Evolutionary conservation across 2,329 filamentous ascomycete species (phyloP).

Genomic region (Zasmidium cellare): DNA sequence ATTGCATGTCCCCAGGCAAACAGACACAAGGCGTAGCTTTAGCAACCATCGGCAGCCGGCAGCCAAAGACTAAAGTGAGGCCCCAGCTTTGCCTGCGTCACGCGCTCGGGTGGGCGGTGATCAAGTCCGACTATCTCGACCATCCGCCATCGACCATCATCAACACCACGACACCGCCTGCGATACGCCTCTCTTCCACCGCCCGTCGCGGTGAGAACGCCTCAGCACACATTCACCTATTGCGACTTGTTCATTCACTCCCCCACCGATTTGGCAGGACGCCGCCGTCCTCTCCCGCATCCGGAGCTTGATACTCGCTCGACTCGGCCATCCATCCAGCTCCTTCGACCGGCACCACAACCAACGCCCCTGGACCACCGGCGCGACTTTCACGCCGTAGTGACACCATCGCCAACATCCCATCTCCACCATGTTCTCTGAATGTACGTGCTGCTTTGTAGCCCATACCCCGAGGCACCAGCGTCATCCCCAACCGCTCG

Average conservation of each 20-base stretch:
- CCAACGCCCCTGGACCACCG: neutral
- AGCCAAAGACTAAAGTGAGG: too few species aligned
- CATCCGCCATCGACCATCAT: too few species aligned
- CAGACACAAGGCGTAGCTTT: neutral
- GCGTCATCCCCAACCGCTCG: constrained; percentile 29
- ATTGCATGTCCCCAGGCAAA: too few species aligned
- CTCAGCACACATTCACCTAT: too few species aligned
- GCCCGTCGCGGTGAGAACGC: too few species aligned
- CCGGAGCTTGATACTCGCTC: neutral
- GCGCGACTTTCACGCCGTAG: neutral
- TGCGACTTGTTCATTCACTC: too few species aligned
- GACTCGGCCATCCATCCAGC: neutral
- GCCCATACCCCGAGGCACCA: constrained; percentile 25
- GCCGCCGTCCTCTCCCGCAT: neutral
- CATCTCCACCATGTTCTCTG: constrained; percentile 51
- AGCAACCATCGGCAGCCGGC: neutral
- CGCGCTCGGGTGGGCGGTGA: neutral
- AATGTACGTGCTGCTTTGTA: constrained; percentile 65
- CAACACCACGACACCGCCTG: too few species aligned
- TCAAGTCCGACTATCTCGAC: neutral
- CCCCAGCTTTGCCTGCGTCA: neutral
- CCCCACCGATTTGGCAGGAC: too few species aligned
- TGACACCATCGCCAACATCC: neutral
- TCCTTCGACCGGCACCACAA: neutral
- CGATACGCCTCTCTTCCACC: too few species aligned